Base-by-base conservation (phyloP, 495 filamentous ascomycete species). In the Penicillium soppii region DNA sequence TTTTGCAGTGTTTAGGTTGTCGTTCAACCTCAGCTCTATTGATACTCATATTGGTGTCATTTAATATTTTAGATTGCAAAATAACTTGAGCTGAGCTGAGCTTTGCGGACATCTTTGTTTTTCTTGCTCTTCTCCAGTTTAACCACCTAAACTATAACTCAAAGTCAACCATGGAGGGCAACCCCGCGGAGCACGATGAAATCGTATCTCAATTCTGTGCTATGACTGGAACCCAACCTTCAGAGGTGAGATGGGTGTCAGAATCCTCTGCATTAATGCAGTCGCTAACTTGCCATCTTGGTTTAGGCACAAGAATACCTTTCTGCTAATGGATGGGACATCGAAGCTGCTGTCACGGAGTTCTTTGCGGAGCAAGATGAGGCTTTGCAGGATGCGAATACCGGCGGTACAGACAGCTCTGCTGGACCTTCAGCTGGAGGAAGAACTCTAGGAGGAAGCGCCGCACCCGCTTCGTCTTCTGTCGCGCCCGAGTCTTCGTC, bases 301-400 rank as follows among this genome's bases (percentile, higher is more conserved):
- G 7, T 48, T 15, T 56, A 92, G 90, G 91, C 90, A 30, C 76
- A 79, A 55, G 73, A 85, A 58, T 89, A 88, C 53, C 83, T 95
- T 10, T 69, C 62, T 12, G 74, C 77, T n/a, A 84, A 77, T 59
- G 63, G 80, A 49, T 92, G 90, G 85, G 81, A 92, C 54, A 63
- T 92, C 21, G 74, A 81, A 44, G 69, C 77, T 5, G 90, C 90
- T 30, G 78, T 82, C 41, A 74, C 81, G 3, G 80, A 87, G 53
- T 95, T 80, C 75, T 94, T 78, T 63, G 79, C 83, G 30, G 80
- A 85, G 48, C 76, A 82, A 53, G 87, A 92, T 47, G 85, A 87
- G 55, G 72, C 67, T 13, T 44, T 65, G 43, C 68, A 79, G 50
- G 70, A 64, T 41, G 65, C 44, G 52, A 69, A 54, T 52, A 45